Evolutionary conservation across 2,329 filamentous ascomycete genomes (phyloP).

Genomic region (Microascus cirrosus): DNA sequence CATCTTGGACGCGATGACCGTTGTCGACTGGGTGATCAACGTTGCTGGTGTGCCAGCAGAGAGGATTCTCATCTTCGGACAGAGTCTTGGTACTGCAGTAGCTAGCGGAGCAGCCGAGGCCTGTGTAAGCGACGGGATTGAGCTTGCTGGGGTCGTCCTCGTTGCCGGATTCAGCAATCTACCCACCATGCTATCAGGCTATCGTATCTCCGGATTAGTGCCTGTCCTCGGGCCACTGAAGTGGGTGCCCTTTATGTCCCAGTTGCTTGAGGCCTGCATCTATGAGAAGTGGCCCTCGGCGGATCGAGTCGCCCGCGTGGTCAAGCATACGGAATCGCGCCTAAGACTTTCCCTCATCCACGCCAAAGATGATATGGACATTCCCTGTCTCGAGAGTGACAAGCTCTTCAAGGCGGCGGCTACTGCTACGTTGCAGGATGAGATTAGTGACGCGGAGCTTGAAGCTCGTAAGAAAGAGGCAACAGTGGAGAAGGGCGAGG

Average conservation of each 20-base stretch:
- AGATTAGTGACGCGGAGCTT: constrained; percentile 24
- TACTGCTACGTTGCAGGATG: constrained; percentile 30
- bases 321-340: constrained; percentile 35
- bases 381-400: constrained; percentile 62
- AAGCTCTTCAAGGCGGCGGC: constrained; percentile 50
- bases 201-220: constrained; percentile 66
- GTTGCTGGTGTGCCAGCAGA: constrained; percentile 53
- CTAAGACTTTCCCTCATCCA: constrained; percentile 66
- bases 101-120: constrained; percentile 62
- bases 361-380: constrained; percentile 70
- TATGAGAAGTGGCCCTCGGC: constrained; percentile 76
- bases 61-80: constrained; percentile 71
- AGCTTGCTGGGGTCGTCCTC: constrained; percentile 72
- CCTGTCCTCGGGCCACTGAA: constrained; percentile 66
- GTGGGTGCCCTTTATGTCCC: constrained; percentile 7
- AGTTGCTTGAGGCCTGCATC: constrained; percentile 53
- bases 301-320: constrained; percentile 49
- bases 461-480: constrained; percentile 31
- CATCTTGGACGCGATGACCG: constrained; percentile 64
- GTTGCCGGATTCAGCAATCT: constrained; percentile 71
- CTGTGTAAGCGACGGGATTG: constrained; percentile 47
- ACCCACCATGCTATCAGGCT: constrained; percentile 61
- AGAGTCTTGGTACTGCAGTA: constrained; percentile 82
- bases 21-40: constrained; percentile 62
- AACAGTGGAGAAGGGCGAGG: constrained; percentile 29